These are phyloP conservation scores for Exophiala sp. DNA, from an alignment of 2,329 filamentous ascomycete species.

Conservation along the genomic window DNA sequence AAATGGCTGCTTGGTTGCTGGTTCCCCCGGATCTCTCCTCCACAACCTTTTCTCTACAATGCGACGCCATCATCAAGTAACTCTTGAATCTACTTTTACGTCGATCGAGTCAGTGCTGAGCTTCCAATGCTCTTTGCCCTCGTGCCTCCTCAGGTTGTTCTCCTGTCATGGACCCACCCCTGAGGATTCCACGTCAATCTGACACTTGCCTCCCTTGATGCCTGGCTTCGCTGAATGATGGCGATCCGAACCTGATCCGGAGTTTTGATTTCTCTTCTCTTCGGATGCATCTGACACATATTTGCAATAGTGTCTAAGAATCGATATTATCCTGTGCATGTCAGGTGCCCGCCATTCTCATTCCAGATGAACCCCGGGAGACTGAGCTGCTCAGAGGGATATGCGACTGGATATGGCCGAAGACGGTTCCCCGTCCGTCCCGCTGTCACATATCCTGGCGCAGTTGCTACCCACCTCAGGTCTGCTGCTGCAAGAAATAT, in stretches of 20 bases:
- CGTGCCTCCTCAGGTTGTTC: not conserved
- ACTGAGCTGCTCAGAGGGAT: not conserved
- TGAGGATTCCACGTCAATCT: not conserved
- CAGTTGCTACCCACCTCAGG: not conserved
- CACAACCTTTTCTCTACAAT: no score
- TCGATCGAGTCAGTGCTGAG: no score
- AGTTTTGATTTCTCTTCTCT: not conserved
- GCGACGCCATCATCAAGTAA: no score
- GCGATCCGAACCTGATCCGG: not conserved
- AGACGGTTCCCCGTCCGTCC: not conserved
- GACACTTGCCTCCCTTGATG: not conserved
- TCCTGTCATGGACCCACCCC: not conserved
- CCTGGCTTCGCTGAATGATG: not conserved
- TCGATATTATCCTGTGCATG: not conserved
- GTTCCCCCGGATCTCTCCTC: not conserved
- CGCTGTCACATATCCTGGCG: not conserved
- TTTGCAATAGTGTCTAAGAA: not conserved
- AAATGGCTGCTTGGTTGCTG: not conserved
- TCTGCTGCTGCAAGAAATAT: not conserved
- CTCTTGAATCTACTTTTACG: no score
- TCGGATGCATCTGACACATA: conserved; percentile 1
- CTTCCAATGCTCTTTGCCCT: no score
- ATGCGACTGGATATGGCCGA: not conserved
- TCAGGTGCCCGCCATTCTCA: not conserved
- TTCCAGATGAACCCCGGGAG: not conserved